phyloP scores from a whole-genome alignment of 768 basidiomycete species.

The Candolleomyces aberdarensis region DNA sequence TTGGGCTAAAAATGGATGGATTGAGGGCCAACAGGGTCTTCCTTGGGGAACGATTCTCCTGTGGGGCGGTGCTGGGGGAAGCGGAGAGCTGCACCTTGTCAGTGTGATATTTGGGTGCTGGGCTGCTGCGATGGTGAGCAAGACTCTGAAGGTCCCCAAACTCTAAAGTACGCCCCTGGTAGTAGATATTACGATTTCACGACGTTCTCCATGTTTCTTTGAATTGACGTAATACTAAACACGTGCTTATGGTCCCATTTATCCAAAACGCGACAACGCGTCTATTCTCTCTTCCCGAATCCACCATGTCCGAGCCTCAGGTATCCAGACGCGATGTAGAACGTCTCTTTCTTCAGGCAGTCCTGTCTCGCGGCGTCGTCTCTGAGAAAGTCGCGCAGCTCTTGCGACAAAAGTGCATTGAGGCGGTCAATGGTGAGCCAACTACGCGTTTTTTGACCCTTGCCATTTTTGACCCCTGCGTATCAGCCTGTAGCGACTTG shows the following conservation, averaged over 20 bases:
- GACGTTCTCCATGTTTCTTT: too few relatives aligned
- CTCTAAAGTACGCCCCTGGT: constrained; percentile 14
- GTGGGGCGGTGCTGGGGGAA: constrained; percentile 69
- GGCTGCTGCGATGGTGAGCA: constrained; percentile 98
- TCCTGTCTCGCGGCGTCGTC: constrained; percentile 67
- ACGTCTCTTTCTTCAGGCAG: constrained; percentile 74
- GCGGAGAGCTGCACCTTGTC: constrained; percentile 82
- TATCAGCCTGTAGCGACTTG: not conserved
- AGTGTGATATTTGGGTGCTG: constrained; percentile 77
- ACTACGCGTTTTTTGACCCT: not conserved
- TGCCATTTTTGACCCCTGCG: constrained; percentile 10
- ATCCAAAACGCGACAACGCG: not conserved
- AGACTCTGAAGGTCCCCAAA: constrained; percentile 88
- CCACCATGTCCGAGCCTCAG: not conserved
- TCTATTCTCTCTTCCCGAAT: not conserved
- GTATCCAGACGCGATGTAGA: constrained; percentile 61
- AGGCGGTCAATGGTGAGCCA: constrained; percentile 60
- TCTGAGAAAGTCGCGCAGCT: constrained; percentile 61
- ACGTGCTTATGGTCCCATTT: not conserved
- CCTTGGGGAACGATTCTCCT: constrained; percentile 72
- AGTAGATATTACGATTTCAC: too few relatives aligned
- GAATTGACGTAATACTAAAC: not conserved
- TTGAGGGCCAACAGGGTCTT: constrained; percentile 71
- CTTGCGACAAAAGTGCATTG: constrained; percentile 66
- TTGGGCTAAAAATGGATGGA: constrained; percentile 85